Evolutionary conservation across 1,284 basidiomycete species (phyloP).

Genomic region (Trichosporon sp.): DNA sequence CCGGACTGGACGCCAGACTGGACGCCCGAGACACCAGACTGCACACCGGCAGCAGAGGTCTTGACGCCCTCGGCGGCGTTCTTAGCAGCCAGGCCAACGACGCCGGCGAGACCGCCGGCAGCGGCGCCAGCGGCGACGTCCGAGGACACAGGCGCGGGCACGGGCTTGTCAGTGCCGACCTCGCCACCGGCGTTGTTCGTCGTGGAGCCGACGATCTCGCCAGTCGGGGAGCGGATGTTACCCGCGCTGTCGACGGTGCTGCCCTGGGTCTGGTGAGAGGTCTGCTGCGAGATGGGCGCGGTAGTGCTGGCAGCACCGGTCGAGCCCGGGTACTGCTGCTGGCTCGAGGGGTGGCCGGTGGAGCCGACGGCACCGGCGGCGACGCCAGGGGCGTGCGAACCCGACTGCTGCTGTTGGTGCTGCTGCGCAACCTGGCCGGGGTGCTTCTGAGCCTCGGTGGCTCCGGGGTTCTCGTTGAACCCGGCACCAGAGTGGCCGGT

Average conservation of each 20-base stretch:
- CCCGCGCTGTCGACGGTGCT: not conserved
- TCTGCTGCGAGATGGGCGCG: not conserved
- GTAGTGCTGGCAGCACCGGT: constrained; percentile 4
- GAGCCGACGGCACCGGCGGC: not conserved
- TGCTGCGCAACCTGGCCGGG: not conserved
- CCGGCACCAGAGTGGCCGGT: not conserved
- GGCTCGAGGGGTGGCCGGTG: not conserved
- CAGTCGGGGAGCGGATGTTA: not conserved
- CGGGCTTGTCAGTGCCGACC: constrained; percentile 1
- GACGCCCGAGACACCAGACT: not conserved
- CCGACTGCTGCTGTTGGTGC: not conserved
- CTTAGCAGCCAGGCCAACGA: not conserved
- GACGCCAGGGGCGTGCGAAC: not conserved
- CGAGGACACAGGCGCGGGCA: not conserved
- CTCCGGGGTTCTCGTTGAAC: not conserved
- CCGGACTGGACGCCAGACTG: not conserved
- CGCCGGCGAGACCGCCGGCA: not conserved
- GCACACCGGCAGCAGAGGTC: not conserved
- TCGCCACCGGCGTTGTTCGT: constrained; percentile 1
- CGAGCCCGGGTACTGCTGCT: not conserved
- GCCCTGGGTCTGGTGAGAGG: not conserved
- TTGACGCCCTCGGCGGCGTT: not conserved
- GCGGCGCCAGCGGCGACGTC: not conserved
- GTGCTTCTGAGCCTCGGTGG: not conserved
- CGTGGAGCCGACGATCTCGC: not conserved